Evolutionary conservation across 768 basidiomycete species (phyloP), one percentile per base, ranked within the genome.

Genomic region (Royoungia palumana): DNA sequence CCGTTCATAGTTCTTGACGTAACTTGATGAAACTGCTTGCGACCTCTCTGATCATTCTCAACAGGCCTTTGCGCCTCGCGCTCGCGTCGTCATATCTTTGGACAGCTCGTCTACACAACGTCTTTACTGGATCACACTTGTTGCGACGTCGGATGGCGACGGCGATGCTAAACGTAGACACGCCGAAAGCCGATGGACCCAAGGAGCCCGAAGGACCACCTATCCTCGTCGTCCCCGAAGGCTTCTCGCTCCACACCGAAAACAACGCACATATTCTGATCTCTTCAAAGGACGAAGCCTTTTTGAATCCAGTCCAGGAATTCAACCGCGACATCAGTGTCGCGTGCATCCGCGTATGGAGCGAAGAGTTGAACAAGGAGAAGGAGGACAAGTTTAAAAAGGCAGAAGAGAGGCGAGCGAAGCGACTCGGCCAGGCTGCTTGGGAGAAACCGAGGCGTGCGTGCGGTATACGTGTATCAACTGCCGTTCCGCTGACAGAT

Each of bases 271-370:
- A 80, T 61, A 88, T 97, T 62, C 77, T 96, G 47, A 74, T 94
- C 46, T 75, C 79, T 8, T 69, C 70, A 39, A 70, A 71, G 46
- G 88, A 91, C 54, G 87, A 89, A 49, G 91, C 94, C 3, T 99
- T 99, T 68, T 71, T 98, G 51, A 99, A 99, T 64, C 95, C 96
- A 6, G 87, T 97, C 12, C 96, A 99, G 64, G 92, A 99, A 68
- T 99, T 96, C 75, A 99, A 99, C 70, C 79, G 96, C 34, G 96
- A 99, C 70, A 67, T 91, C 39, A 93, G 89, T 55, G 84, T 97
- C 36, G 91, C 93, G 19, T 88, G 87, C 55, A 97, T 99, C 47
- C 76, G 83, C 25, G 81, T 84, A 4, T 99, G 93, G 93, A 86
- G 88, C 50, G 87, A 94, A 60, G 73, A 83, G 47, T 44, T 80